Percentiles rank a stretch among this genome's conserved stretches.
phyloP scores from a whole-genome alignment of 78 protist species.

The Dictyostelium brefeldianum region DNA sequence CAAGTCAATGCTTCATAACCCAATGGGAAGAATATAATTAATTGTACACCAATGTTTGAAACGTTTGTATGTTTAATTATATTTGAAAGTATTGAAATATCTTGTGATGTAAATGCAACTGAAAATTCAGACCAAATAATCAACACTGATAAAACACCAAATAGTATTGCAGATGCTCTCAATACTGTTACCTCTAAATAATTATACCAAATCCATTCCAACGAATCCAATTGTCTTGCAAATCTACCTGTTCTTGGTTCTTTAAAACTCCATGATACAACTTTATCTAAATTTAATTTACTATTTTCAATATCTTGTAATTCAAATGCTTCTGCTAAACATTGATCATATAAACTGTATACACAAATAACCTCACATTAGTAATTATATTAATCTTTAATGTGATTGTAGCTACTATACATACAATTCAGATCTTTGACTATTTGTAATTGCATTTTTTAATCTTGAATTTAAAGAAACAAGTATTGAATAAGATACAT shows the following conservation, averaged over 20 bases:
- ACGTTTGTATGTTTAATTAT: conserved; percentile 41
- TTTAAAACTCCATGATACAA: conserved; percentile 48
- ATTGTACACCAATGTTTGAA: conserved; percentile 33
- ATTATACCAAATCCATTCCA: conserved; percentile 77
- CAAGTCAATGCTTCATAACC: conserved; percentile 55
- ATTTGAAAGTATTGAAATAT: conserved; percentile 62
- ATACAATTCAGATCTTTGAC: conserved; percentile 30
- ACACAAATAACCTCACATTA: too few relatives aligned
- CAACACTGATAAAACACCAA: conserved; percentile 27
- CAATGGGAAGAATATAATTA: conserved; percentile 58
- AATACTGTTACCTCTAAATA: conserved; percentile 20
- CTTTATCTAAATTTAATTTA: background rate
- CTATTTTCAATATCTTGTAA: conserved; percentile 66
- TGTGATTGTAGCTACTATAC: background rate
- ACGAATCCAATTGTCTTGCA: conserved; percentile 3
- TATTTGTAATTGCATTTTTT: background rate
- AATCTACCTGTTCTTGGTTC: conserved; percentile 64
- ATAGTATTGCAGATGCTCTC: background rate
- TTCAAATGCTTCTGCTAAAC: conserved; percentile 48
- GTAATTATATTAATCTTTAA: background rate
- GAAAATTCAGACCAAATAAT: conserved; percentile 66
- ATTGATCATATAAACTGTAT: conserved; percentile 26
- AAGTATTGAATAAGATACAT: conserved; percentile 10
- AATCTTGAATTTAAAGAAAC: conserved; percentile 49
- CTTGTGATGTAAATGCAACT: conserved; percentile 6